Base-by-base conservation (phyloP, 352 stramenopile genomes). In the Globisporangium ultimum region DNA sequence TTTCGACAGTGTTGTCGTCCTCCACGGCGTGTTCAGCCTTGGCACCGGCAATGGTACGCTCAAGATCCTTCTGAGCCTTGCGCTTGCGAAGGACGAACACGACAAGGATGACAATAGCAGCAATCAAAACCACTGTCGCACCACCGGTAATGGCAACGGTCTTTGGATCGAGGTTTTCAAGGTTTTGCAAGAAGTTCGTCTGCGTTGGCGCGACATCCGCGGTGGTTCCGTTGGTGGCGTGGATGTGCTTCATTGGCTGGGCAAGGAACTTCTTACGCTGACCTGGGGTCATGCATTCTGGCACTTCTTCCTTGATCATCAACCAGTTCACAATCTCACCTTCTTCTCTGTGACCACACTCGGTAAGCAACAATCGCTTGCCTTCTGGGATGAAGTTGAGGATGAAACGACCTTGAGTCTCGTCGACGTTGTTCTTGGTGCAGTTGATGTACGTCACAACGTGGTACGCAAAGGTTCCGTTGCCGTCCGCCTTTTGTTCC, bases 291-390 rank as follows among this genome's bases (percentile, higher is more conserved):
- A 93, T 91, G 70, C 85, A 95, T 60, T 91, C 73, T 14, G 85
- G 84, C 60, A 91, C 78, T 42, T 93, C 77, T 36, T 91, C 78
- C 54, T 88, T 74, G 40, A 93, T 91, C 58, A 80, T 85, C 46
- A 95, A 63, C 85, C 85, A 95, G 76, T 95, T 95, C 59, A 89
- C 68, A 66, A 93, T 90, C 55, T 92, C 83, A 28, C 85, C 83
- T 22, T 85, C 80, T 58, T 93, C 85, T 74, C 81, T 79, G 65
- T 93, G 81, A 66, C 85, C 85, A 34, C 85, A 95, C 67, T 93
- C 84, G 0, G 81, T 92, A 41, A 95, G 66, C 61, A 90, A 64
- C 46, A 93, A 51, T 20, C 81, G 76, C 69, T 91, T 88, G 59
- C 82, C 81, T 48, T 92, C 83, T 20, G 82, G 80, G 41, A 90